Conservation (phyloP, 169 alveolate genomes). For the Cryptosporidium bovis region DNA sequence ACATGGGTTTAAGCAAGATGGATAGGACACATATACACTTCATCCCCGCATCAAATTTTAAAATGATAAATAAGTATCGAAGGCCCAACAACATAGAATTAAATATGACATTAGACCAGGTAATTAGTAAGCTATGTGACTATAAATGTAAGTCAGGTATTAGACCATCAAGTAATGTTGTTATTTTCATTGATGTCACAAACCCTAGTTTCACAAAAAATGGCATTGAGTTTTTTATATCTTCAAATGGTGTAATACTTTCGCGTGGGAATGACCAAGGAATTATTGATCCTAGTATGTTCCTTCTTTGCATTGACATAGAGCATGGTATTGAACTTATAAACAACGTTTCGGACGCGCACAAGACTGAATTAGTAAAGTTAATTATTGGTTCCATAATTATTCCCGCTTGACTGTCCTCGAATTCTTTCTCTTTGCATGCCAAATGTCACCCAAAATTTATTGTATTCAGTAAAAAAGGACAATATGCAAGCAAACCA, state of each 20-base stretch:
- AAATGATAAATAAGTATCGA: slow-evolving; percentile 3
- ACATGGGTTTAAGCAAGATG: slow-evolving; percentile 42
- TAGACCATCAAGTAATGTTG: slow-evolving; percentile 19
- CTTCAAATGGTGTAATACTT: slow-evolving; percentile 33
- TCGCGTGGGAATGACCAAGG: slow-evolving; percentile 43
- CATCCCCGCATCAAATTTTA: slow-evolving; percentile 19
- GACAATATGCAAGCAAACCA: slow-evolving; percentile 25
- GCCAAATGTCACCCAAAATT: background rate
- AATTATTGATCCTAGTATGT: slow-evolving; percentile 6
- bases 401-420: slow-evolving; percentile 30
- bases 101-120: slow-evolving; percentile 7
- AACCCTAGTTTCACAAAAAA: background rate
- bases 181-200: slow-evolving; percentile 28
- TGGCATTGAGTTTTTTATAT: slow-evolving; percentile 8
- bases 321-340: slow-evolving; percentile 26
- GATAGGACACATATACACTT: slow-evolving; percentile 54
- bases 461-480: background rate
- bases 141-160: slow-evolving; percentile 32
- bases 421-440: slow-evolving; percentile 11
- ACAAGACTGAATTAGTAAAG: background rate
- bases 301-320: slow-evolving; percentile 41
- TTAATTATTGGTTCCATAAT: background rate
- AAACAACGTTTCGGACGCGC: background rate
- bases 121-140: slow-evolving; percentile 7
- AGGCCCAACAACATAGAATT: background rate